Evolutionary conservation across 108 stramenopile genomes (phyloP).

Genomic region (Cyclotella kingstonii): DNA sequence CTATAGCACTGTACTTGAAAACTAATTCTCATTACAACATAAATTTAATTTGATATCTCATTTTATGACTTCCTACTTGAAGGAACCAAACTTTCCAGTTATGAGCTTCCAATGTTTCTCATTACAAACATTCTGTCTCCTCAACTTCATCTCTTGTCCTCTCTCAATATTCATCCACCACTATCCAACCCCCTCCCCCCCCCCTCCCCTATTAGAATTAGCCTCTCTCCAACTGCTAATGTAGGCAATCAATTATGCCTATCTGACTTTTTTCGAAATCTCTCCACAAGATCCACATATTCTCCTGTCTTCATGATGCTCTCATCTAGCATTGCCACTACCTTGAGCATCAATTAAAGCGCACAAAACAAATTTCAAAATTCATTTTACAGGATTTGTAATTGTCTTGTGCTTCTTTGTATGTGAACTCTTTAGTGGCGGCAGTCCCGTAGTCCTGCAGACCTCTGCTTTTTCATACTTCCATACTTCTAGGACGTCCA

Average conservation of each 20-base stretch:
- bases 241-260: constrained; percentile 53
- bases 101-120: constrained; percentile 47
- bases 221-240: constrained; percentile 64
- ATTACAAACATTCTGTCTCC: constrained; percentile 58
- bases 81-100: constrained; percentile 60
- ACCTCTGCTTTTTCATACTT: too few relatives aligned
- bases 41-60: background rate
- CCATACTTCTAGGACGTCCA: too few relatives aligned
- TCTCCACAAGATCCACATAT: constrained; percentile 71
- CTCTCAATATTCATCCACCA: constrained; percentile 76
- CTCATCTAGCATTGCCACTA: constrained; percentile 56
- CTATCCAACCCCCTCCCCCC: too few relatives aligned
- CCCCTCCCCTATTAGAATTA: constrained; percentile 76
- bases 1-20: too few relatives aligned
- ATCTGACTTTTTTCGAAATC: constrained; percentile 73
- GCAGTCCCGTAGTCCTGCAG: too few relatives aligned
- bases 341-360: constrained; percentile 68
- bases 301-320: constrained; percentile 54
- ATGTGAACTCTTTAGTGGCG: too few relatives aligned
- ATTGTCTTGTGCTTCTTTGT: too few relatives aligned
- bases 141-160: constrained; percentile 61
- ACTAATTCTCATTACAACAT: too few relatives aligned
- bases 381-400: too few relatives aligned
- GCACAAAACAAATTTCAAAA: constrained; percentile 65
- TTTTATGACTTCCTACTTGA: constrained; percentile 37